Evolutionary conservation across 2,329 filamentous ascomycete species (phyloP).

Genomic region (Botrytis tulipae): DNA sequence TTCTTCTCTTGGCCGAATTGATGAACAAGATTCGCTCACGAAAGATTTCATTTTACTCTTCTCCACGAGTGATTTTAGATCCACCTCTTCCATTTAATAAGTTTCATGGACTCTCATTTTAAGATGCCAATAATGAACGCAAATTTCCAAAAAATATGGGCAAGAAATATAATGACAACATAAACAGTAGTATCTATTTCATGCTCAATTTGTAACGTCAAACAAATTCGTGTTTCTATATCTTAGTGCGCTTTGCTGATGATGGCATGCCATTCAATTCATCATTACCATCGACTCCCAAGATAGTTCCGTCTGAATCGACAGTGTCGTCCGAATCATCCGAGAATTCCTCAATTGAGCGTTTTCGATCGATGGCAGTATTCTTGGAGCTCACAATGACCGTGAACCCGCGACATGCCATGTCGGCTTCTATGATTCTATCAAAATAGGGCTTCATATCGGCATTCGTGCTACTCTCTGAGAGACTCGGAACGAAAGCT

Average conservation of each 20-base stretch:
- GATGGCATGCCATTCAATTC: not conserved
- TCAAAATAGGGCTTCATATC: not conserved
- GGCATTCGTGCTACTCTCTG: not conserved
- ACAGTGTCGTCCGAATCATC: slow-evolving; percentile 16
- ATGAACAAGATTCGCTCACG: not conserved
- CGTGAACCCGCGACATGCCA: not conserved
- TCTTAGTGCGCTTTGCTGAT: not conserved
- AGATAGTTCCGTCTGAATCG: not conserved
- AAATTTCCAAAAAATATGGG: not conserved
- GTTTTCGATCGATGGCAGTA: not conserved
- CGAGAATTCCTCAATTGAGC: not conserved
- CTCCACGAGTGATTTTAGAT: not conserved
- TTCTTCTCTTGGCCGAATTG: not conserved
- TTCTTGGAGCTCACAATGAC: not conserved
- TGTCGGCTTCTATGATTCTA: not conserved
- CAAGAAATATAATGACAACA: not conserved
- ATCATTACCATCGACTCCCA: not conserved
- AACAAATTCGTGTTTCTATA: not conserved
- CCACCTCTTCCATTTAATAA: not conserved
- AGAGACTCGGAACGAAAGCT: not conserved
- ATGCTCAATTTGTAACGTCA: not conserved
- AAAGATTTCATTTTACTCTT: not conserved
- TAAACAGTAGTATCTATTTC: not conserved
- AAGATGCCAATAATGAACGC: too few species aligned
- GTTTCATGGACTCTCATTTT: not conserved